phyloP scores from a whole-genome alignment of 2,329 filamentous ascomycete species.

The Ophiostoma himal-ulmi region DNA sequence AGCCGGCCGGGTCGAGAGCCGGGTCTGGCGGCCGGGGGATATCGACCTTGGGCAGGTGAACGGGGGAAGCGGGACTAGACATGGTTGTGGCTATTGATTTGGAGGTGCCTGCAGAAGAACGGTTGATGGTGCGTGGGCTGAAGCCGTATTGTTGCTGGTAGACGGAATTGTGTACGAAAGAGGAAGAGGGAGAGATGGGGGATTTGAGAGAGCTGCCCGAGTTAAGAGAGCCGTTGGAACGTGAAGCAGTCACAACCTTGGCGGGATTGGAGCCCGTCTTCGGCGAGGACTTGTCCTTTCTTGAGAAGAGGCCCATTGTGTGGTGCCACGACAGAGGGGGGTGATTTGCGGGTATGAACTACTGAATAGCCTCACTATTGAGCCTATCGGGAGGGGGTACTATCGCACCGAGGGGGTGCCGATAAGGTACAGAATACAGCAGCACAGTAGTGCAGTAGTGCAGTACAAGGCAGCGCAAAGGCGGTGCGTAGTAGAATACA shows the following conservation, averaged over 20 bases:
- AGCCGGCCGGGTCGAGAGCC: constrained; percentile 78
- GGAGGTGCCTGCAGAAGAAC: constrained; percentile 47
- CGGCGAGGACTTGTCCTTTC: constrained; percentile 47
- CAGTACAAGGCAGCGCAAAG: background rate
- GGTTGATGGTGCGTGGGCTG: constrained; percentile 40
- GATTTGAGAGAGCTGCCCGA: constrained; percentile 46
- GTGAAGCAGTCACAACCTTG: constrained; percentile 36
- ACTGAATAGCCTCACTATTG: background rate
- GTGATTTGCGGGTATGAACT: background rate
- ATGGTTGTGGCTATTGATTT: constrained; percentile 22
- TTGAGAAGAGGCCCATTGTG: constrained; percentile 52
- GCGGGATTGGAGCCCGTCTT: constrained; percentile 31
- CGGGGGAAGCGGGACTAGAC: constrained; percentile 34
- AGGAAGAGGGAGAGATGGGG: constrained; percentile 27
- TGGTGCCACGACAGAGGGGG: background rate
- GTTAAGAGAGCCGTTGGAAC: constrained; percentile 47
- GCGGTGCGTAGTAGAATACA: background rate
- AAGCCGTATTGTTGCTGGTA: constrained; percentile 33
- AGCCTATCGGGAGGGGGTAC: background rate
- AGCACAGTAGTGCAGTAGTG: too few species aligned
- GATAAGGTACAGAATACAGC: constrained; percentile 6
- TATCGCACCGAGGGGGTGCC: constrained; percentile 12
- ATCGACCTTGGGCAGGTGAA: constrained; percentile 65
- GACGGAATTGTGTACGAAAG: constrained; percentile 21
- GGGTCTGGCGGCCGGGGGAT: constrained; percentile 84